Evolutionary conservation across 345 rosid species (phyloP), one percentile per base, ranked within the genome.

Genomic region (Gossypium turneri): DNA sequence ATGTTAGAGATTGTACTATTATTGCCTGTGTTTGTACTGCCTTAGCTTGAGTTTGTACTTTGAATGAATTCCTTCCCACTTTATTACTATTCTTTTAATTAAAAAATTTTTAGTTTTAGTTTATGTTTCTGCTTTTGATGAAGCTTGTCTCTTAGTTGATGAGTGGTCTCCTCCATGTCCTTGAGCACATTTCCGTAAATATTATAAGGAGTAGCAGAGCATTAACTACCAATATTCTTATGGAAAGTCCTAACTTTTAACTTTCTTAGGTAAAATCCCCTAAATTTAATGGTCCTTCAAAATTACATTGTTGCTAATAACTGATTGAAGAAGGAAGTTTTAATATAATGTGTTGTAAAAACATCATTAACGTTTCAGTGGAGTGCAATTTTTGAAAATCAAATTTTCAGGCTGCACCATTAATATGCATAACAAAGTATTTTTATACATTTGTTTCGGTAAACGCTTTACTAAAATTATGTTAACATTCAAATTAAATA

Each of bases 1-100:
- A 34, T 59, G 70, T 53, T 63, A 75, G 67, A 22, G 67, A 13
- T 75, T 62, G 85, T 80, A 80, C 82, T 76, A 63, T 58, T 56
- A 63, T 58, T 56, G 60, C 60, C 63, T 69, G 78, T 41, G 57
- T 48, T 67, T 75, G 83, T 78, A 79, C 79, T 82, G 60, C 76
- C 7, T 22, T 70, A 72, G 63, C 22, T 12, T 24, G 64, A 22
- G 17, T 3, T 55, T 78, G 84, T 78, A 82, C 84, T 75, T 52
- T 63, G 8, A 17, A 50, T 58, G 3, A 9, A 22, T 65, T 13
- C 62, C 62, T 58, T 58, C 63, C 17, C 74, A 74, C 80, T 56
- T 62, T n/a, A 20, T 43, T 67, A 53, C 19, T 56, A 10, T 47
- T 74, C 45, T 78, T 74, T 73, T 51, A 24, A 48, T n/a, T 43